These are phyloP conservation scores for Arthrobotrys sinensis DNA, from an alignment of 2,329 filamentous ascomycete genomes.

Conservation along the genomic window DNA sequence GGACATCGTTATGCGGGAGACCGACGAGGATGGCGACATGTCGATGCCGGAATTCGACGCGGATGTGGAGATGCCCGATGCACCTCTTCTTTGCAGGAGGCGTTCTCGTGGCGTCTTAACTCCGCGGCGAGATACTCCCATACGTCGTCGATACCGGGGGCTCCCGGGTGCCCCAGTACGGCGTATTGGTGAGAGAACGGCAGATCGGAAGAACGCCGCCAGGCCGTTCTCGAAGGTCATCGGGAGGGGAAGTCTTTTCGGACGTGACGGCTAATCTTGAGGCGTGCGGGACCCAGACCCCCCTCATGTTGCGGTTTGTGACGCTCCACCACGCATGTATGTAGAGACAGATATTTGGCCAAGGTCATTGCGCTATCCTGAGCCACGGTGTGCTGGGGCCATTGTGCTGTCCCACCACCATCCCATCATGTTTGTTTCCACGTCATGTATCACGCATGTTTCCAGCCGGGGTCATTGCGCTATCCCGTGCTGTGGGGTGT, in stretches of 20 bases:
- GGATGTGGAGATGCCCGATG: constrained; percentile 38
- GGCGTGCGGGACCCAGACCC: constrained; percentile 20
- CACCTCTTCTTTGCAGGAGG: constrained; percentile 19
- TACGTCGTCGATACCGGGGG: constrained; percentile 37
- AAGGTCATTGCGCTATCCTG: constrained; percentile 3
- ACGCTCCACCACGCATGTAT: constrained; percentile 15
- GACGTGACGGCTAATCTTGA: constrained; percentile 8
- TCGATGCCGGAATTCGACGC: constrained; percentile 23
- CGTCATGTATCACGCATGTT: background rate
- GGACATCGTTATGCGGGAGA: background rate
- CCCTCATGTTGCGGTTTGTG: constrained; percentile 17
- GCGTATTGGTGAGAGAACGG: constrained; percentile 32
- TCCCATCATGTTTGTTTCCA: background rate
- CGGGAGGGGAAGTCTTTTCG: background rate
- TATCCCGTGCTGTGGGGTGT: constrained; percentile 6
- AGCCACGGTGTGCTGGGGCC: constrained; percentile 7
- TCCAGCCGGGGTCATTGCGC: constrained; percentile 7
- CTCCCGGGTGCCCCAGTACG: constrained; percentile 17
- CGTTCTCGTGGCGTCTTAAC: constrained; percentile 16
- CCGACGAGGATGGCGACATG: constrained; percentile 28
- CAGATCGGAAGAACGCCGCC: constrained; percentile 6
- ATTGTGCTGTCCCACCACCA: constrained; percentile 20
- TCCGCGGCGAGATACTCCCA: constrained; percentile 25
- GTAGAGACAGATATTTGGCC: background rate
- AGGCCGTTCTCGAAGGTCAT: constrained; percentile 18